Conservation (phyloP, 305 asterid genomes). For the Coffea humblotiana region DNA sequence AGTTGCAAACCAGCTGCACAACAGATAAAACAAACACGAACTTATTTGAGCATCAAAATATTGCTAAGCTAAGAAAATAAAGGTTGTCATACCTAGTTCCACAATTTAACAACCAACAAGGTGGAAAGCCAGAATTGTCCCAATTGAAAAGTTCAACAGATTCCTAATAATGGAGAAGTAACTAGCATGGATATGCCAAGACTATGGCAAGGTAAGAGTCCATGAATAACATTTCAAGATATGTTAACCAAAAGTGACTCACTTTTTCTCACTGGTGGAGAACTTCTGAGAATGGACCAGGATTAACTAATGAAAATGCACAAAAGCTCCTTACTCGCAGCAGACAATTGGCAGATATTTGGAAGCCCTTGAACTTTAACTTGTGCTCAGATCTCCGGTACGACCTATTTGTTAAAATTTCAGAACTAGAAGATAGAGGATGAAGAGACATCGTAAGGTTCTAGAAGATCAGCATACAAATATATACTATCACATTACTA, state of each 20-base stretch:
- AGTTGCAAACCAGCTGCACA: conserved; percentile 93
- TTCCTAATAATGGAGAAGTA: conserved; percentile 88
- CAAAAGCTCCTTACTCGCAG: conserved; percentile 40
- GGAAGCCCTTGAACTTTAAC: conserved; percentile 56
- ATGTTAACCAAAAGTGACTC: conserved; percentile 25
- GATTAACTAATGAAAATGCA: conserved; percentile 32
- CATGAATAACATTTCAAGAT: neutral
- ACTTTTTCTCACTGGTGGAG: conserved; percentile 54
- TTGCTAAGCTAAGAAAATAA: neutral
- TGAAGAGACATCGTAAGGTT: conserved; percentile 3
- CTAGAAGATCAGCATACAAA: neutral
- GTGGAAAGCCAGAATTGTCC: conserved; percentile 75
- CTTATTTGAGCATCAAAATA: neutral
- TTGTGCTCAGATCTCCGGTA: conserved; percentile 85
- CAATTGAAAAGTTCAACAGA: conserved; percentile 72
- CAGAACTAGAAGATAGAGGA: conserved; percentile 54
- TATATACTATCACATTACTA: neutral
- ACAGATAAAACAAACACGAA: neutral
- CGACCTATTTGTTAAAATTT: conserved; percentile 61
- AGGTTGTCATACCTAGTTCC: conserved; percentile 68
- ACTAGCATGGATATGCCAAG: conserved; percentile 38
- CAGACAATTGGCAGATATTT: conserved; percentile 37
- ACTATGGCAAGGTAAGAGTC: conserved; percentile 9
- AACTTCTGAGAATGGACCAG: conserved; percentile 43
- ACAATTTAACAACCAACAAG: conserved; percentile 94